These are phyloP conservation scores for Melampsora abietis-canadensis DNA, from an alignment of 1,284 basidiomycete species.

Conservation along the genomic window DNA sequence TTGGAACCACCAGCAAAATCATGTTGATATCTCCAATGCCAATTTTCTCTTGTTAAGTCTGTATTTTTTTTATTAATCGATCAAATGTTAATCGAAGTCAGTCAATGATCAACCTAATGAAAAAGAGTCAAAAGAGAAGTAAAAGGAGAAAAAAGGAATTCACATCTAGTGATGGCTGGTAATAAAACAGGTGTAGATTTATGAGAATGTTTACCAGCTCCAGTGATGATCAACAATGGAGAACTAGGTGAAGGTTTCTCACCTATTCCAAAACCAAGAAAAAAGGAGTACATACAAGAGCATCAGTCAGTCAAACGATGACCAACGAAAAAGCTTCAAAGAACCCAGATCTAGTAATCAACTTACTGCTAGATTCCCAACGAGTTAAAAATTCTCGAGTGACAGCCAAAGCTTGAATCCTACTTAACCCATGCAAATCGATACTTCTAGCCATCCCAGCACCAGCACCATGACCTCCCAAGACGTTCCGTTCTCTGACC, in stretches of 20 bases:
- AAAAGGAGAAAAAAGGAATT: background rate
- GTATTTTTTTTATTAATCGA: background rate
- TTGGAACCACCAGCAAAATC: background rate
- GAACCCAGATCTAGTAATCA: background rate
- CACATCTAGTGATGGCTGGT: constrained; percentile 49
- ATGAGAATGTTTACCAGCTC: constrained; percentile 51
- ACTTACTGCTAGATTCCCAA: constrained; percentile 47
- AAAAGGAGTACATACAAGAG: background rate
- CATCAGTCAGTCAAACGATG: too few relatives aligned
- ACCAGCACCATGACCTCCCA: background rate
- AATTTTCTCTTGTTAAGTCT: constrained; percentile 1
- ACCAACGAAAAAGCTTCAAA: background rate
- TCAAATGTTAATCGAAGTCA: too few relatives aligned
- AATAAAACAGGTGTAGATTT: constrained; percentile 51
- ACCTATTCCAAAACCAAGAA: background rate
- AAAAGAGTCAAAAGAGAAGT: background rate
- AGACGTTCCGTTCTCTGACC: background rate
- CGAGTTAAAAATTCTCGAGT: constrained; percentile 48
- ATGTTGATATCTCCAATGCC: background rate
- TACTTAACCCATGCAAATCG: constrained; percentile 52
- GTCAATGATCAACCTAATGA: too few relatives aligned
- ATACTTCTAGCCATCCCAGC: constrained; percentile 46
- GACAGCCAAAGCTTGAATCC: constrained; percentile 51
- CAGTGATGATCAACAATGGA: constrained; percentile 52
- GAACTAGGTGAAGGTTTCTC: constrained; percentile 3